phyloP scores from a whole-genome alignment of 2,329 filamentous ascomycete species.

The Corniculantispora saksenae region DNA sequence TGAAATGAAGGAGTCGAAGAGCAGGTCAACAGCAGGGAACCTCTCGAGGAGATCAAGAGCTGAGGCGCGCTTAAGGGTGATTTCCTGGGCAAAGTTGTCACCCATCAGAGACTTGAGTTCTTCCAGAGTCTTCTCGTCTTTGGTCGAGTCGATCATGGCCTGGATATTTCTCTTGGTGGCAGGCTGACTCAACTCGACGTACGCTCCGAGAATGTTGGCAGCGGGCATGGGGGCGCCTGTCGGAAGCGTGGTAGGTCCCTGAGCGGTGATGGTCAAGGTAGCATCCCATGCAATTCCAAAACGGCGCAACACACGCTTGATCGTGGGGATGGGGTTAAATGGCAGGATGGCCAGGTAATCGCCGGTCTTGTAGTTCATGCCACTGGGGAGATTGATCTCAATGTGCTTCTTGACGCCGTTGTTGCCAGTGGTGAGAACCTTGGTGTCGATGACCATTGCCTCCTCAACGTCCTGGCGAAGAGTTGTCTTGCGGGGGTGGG shows the following conservation, averaged over 20 bases:
- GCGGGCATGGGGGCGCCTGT: constrained; percentile 59
- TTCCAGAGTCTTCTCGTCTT: constrained; percentile 44
- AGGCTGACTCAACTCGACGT: constrained; percentile 72
- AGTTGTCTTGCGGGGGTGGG: constrained; percentile 54
- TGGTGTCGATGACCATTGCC: constrained; percentile 57
- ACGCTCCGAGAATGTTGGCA: constrained; percentile 64
- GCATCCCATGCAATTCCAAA: constrained; percentile 72
- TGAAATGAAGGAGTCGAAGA: constrained; percentile 66
- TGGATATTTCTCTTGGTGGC: constrained; percentile 62
- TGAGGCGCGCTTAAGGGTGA: constrained; percentile 60
- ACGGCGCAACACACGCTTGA: constrained; percentile 63
- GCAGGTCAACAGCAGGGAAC: constrained; percentile 59
- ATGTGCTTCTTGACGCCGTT: constrained; percentile 64
- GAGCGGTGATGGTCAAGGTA: constrained; percentile 60
- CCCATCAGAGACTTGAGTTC: constrained; percentile 50
- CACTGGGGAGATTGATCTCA: constrained; percentile 66
- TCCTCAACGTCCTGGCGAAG: constrained; percentile 66
- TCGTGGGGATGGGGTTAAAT: constrained; percentile 63
- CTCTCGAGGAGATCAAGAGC: constrained; percentile 70
- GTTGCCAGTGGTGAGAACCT: constrained; percentile 47
- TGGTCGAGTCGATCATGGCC: constrained; percentile 49
- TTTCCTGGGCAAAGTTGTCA: constrained; percentile 48
- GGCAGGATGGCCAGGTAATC: constrained; percentile 78
- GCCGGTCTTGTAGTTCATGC: constrained; percentile 67
- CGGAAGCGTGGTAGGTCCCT: constrained; percentile 54